Evolutionary conservation across 192 early-diverging fungal genomes (phyloP), one percentile per base, ranked within the genome.

Genomic region (Gaertneriomyces semiglobifer): DNA sequence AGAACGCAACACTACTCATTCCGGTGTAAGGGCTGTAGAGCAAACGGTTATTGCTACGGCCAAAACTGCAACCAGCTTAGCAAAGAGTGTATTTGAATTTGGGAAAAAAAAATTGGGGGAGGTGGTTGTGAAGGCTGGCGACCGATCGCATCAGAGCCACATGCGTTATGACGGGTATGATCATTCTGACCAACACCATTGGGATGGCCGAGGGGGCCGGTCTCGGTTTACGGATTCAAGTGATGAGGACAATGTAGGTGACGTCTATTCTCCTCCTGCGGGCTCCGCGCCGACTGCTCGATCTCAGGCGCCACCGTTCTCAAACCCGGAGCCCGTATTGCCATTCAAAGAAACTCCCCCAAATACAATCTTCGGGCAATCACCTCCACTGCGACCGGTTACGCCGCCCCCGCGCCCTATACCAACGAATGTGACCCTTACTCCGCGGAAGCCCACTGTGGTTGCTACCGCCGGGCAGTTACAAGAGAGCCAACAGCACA

Each of bases 1-100:
- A 33, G 25, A 33, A 2, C 25, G 25, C 25, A 33, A 33, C 25
- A 33, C 25, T 33, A 33, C 25, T 0, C 25, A 33, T 33, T 33
- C 25, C 25, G 25, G 25, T 33, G 25, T 33, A 33, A 33, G 25
- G 25, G 2, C 25, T 33, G 39, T 89, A 8, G 75, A 82, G 0
- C 67, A 78, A 10, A 75, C 80, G 16, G 86, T 87, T 11, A 81
- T 77, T 39, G 77, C 78, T 18, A 68, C 88, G 46, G 88, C 88
- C 42, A 74, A 76, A 20, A 6, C 50, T 20, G 50, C 20, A 6
- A 4, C 20, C 50, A 52, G 50, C 6, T 18, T 18, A 18, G 50
- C 50, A 5, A 52, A 52, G 20, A 18, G n/a, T 5, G 20, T 52
- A 20, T 20, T 52, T 18, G 50, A n/a, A 5, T 52, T 52, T 52